phyloP scores from a whole-genome alignment of 2,329 filamentous ascomycete species.

The Cryphonectria carpinicola region DNA sequence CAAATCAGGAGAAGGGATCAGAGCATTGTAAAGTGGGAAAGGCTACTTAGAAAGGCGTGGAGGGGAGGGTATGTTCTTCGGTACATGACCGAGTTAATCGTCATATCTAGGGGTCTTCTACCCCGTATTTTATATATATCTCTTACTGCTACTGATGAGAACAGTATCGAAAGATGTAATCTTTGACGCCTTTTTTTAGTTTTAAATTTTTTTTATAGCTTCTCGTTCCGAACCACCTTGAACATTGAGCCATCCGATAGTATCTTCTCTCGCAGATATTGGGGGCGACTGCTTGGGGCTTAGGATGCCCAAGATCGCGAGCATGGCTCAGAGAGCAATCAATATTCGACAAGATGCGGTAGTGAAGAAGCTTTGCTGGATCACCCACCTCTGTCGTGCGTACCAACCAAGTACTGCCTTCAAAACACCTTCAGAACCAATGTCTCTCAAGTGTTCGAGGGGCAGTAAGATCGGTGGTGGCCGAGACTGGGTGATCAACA shows the following conservation, averaged over 20 bases:
- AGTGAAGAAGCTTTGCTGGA: too few species aligned
- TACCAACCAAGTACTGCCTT: too few species aligned
- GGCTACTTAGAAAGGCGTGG: background rate
- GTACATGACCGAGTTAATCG: background rate
- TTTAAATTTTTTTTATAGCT: background rate
- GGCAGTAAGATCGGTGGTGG: too few species aligned
- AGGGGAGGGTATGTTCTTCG: background rate
- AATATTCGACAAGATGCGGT: too few species aligned
- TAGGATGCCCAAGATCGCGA: background rate
- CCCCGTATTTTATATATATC: background rate
- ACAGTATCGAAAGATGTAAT: background rate
- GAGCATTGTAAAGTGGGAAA: background rate
- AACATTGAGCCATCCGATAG: background rate
- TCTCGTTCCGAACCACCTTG: background rate
- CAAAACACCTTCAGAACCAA: too few species aligned
- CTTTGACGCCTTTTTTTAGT: background rate
- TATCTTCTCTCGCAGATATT: background rate
- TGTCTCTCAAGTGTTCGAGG: too few species aligned
- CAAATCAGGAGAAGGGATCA: background rate
- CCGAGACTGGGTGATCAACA: too few species aligned
- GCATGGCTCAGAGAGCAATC: background rate
- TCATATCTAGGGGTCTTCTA: background rate
- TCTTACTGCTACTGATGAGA: background rate
- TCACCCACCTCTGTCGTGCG: too few species aligned
- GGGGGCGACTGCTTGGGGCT: background rate